Conservation (phyloP, 805 yeast genomes). For the Schwanniomyces yamadae region DNA sequence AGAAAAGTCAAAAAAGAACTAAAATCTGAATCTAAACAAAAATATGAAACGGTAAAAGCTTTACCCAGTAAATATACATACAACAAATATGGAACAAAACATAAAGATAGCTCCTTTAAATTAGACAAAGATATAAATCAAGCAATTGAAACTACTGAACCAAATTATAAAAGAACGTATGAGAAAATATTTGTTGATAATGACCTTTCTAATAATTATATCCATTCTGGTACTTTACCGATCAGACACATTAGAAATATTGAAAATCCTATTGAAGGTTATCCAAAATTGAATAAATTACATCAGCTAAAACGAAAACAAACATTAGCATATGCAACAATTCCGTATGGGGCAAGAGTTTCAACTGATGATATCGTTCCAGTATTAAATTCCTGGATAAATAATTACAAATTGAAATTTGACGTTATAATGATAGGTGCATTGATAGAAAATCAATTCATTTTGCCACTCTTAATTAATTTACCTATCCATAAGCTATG, state of each 20-base stretch:
- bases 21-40: not conserved
- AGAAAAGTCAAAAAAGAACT: too few relatives aligned
- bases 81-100: not conserved
- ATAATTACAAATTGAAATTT: constrained; percentile 58
- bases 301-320: constrained; percentile 66
- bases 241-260: constrained; percentile 64
- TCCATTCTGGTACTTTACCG: constrained; percentile 64
- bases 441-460: constrained; percentile 68
- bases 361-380: constrained; percentile 53
- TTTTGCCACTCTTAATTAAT: constrained; percentile 58
- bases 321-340: constrained; percentile 48
- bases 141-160: too few relatives aligned
- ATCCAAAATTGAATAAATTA: constrained; percentile 75
- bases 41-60: not conserved
- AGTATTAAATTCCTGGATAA: constrained; percentile 61
- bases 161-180: too few relatives aligned
- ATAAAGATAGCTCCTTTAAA: too few relatives aligned
- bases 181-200: constrained; percentile 41
- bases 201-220: constrained; percentile 69
- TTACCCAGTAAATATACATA: not conserved
- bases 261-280: constrained; percentile 70
- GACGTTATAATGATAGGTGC: constrained; percentile 94
- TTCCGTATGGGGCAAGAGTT: constrained; percentile 66
- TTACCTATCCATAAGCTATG: constrained; percentile 73
- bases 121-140: too few relatives aligned